Base-by-base conservation (phyloP, 805 yeast species). In the Starmerella vaccinii region DNA sequence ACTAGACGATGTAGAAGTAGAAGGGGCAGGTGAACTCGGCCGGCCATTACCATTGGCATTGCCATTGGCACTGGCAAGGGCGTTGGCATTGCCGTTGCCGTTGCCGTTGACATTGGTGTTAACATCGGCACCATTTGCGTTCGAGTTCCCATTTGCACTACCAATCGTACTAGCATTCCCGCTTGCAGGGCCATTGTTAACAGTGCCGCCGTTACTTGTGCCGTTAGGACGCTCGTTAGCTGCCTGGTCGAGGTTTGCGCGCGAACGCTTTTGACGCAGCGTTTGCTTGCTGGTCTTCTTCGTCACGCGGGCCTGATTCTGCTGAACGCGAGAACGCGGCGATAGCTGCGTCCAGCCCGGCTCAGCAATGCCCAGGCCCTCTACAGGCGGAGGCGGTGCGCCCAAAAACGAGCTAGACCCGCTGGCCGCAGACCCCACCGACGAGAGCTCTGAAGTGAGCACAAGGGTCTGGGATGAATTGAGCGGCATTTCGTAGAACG, bases 321-420 rank as follows among this genome's bases (percentile, higher is more conserved):
- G 49, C 43, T 39, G 49, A 3, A 16, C 29, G 3, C 50, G 48
- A 15, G 38, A 34, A 29, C 46, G 52, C 32, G 54, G 54, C 5
- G 55, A 54, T 12, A 40, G 26, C n/a, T 41, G 41, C 21, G 46
- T 40, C 54, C 51, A 47, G 23, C 27, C 44, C 27, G 49, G 29
- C 49, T 55, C 58, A 24, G 52, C 57, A 21, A 55, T 55, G 13
- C 58, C 58, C 10, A 55, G 51, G 10, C 54, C 58, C 33, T 55
- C 57, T 7, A 55, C 57, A 26, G 30, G 40, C 29, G 37, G 21
- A 7, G 27, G 38, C 21, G 32, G 33, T 19, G 41, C 30, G 19
- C 40, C 39, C 22, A 40, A 15, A 24, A 30, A 34, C 13, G 50
- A 41, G 32, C 18, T 33, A 13, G 48, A 27, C 23, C 30, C 26